Conservation (phyloP, 768 basidiomycete genomes). For the Russula dissimulans region DNA sequence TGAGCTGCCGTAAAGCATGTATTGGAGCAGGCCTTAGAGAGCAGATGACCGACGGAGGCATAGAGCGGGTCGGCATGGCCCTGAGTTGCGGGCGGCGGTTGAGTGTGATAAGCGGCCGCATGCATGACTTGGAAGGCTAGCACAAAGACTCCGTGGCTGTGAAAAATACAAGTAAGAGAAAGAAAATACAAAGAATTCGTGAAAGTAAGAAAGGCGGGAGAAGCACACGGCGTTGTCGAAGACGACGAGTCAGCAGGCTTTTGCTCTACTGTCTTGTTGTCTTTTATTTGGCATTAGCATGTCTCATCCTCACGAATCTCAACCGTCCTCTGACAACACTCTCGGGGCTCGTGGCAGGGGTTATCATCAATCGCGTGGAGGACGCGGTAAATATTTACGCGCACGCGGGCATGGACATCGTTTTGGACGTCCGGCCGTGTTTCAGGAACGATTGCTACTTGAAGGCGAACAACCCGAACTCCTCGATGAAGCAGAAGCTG, state of each 20-base stretch:
- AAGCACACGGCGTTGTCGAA: neutral
- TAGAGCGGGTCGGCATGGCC: slow-evolving; percentile 41
- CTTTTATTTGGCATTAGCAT: neutral
- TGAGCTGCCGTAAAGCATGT: slow-evolving; percentile 73
- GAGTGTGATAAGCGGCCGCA: slow-evolving; percentile 28
- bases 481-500: slow-evolving; percentile 38
- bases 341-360: slow-evolving; percentile 29
- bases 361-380: slow-evolving; percentile 52
- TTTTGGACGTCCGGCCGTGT: slow-evolving; percentile 55
- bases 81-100: slow-evolving; percentile 26
- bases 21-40: slow-evolving; percentile 54
- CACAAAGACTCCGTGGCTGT: neutral
- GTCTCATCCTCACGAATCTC: neutral
- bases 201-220: neutral
- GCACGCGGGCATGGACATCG: slow-evolving; percentile 58
- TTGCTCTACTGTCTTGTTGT: neutral
- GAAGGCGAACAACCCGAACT: slow-evolving; percentile 44
- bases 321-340: neutral
- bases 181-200: neutral
- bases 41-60: slow-evolving; percentile 58
- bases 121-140: slow-evolving; percentile 22
- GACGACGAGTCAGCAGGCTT: neutral
- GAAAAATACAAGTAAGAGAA: neutral
- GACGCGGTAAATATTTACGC: slow-evolving; percentile 65
- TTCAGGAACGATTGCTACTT: slow-evolving; percentile 48